A percentile compares a stretch with the other conserved stretches of the same genome.
phyloP scores from a whole-genome alignment of 176 grass and related monocot species.

The Dendrocalamus sinicus region DNA sequence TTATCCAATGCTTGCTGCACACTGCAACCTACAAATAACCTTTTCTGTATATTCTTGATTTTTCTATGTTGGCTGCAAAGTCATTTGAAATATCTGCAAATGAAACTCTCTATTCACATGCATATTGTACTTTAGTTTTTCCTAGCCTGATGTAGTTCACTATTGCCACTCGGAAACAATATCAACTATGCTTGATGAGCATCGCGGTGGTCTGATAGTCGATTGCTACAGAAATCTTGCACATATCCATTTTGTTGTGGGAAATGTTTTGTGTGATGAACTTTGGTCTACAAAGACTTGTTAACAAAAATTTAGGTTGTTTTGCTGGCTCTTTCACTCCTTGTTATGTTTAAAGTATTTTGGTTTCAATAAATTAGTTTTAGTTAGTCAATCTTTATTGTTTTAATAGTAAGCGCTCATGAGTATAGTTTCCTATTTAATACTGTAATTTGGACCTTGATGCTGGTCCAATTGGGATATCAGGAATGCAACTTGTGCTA shows the following conservation, averaged over 20 bases:
- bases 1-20: not conserved
- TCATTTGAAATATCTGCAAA: conserved; percentile 6
- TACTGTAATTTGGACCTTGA: not conserved
- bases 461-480: not conserved
- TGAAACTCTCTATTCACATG: not conserved
- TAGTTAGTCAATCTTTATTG: not conserved
- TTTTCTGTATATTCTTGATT: not conserved
- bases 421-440: conserved; percentile 9
- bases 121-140: not conserved
- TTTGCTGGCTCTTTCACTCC: not conserved
- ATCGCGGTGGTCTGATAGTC: not conserved
- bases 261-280: not conserved
- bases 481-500: not conserved
- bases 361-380: not conserved
- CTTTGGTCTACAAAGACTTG: not conserved
- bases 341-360: not conserved
- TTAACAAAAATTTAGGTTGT: not conserved
- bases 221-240: not conserved
- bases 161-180: not conserved
- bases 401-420: not conserved
- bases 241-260: not conserved
- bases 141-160: not conserved
- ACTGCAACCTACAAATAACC: not conserved
- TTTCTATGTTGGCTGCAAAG: conserved; percentile 12
- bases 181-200: not conserved